These are phyloP conservation scores for Eucalyptus pauciflora DNA, from an alignment of 345 rosid genomes.

Conservation along the genomic window DNA sequence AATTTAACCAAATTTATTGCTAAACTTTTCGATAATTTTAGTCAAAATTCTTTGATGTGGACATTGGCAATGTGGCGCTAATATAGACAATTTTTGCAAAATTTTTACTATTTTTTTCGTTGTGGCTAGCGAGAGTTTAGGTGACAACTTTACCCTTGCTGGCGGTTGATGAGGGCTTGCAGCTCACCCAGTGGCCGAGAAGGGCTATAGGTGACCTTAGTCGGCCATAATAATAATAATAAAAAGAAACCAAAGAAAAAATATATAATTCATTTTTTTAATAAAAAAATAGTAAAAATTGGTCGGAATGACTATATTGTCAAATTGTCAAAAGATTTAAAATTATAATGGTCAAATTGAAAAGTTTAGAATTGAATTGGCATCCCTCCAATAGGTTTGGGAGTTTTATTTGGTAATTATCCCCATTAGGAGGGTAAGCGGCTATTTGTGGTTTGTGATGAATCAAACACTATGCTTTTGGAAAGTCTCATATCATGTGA, in stretches of 20 bases:
- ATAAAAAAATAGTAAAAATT: background rate
- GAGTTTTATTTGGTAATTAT: background rate
- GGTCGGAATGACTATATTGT: background rate
- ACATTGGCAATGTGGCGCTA: accelerated
- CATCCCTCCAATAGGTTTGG: background rate
- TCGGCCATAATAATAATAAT: background rate
- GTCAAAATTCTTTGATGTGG: background rate
- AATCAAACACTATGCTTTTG: background rate
- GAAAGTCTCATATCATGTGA: background rate
- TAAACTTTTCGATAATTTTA: background rate
- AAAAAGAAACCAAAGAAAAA: background rate
- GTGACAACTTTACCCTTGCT: background rate
- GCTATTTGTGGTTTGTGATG: background rate
- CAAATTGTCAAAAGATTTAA: background rate
- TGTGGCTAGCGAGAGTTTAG: background rate
- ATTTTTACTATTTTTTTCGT: background rate
- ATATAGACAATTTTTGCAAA: background rate
- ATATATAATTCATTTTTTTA: background rate
- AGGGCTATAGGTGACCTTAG: background rate
- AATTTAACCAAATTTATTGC: background rate
- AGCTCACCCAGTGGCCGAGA: background rate
- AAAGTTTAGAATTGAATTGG: background rate
- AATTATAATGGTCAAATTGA: background rate
- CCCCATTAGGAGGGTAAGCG: background rate
- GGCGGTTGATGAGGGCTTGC: background rate